Base-by-base conservation (phyloP, 2,329 filamentous ascomycete species). In the Hirsutella thompsonii region DNA sequence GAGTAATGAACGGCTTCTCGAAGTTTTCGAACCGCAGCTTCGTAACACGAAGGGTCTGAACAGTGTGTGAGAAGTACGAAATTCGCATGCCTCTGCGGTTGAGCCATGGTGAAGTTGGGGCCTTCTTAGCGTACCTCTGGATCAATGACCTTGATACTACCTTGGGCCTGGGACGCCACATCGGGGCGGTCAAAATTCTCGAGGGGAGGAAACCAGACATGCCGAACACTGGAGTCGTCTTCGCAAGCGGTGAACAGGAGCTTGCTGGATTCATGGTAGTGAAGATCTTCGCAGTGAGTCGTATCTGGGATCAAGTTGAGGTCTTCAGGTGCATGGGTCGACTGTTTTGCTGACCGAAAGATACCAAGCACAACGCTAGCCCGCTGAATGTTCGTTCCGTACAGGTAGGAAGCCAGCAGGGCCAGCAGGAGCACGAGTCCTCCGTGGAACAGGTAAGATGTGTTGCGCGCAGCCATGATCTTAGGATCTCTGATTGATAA, bases 231-330 rank as follows among this genome's bases (percentile, higher is more conserved):
- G 4, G 53, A 47, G 1, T 57, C 52, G 29, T 69, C 70, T 36
- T 75, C 67, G 46, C 76, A 81, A 0, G 74, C 74, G 0, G 72
- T 68, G 49, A 76, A 80, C 1, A 81, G 53, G 8, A 65, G 43
- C 0, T 66, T 61, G 14, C 66, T 69, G 0, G 63, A 53, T 1
- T 51, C 51, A 45, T 79, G 68, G 42, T 74, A 65, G 48, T 80
- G 74, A 3, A 81, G 37, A 45, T 81, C 76, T 48, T 81, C 77
- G 49, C 76, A 79, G 14, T 73, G 62, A 3, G 62, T 52, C 0
- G 76, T 79, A 45, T 74, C 68, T 0, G 63, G 53, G 9, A 80
- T 71, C 9, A 50, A 45, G 5, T 63, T 48, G 1, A 72, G 50
- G 19, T 62, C 58, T 4, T 57, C 45, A 3, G 42, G 33, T 5